Percentiles rank a stretch among this genome's conserved stretches.
These are phyloP conservation scores for Buddleja alternifolia DNA, from an alignment of 257 asterid species.

Conservation along the genomic window DNA sequence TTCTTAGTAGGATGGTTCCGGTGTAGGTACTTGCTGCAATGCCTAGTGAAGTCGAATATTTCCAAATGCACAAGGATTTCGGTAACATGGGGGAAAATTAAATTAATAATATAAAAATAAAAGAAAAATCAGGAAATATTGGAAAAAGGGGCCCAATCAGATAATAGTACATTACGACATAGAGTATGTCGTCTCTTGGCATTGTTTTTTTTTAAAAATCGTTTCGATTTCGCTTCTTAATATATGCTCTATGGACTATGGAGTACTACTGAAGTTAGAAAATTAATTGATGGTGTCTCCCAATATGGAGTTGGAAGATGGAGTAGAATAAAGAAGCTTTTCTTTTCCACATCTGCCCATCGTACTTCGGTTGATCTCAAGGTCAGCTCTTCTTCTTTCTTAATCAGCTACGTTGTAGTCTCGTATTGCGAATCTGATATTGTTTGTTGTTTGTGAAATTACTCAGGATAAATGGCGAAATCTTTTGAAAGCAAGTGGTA, in stretches of 20 bases:
- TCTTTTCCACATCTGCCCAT: conserved; percentile 75
- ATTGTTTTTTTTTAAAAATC: too few species aligned
- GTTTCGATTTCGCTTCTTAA: too few species aligned
- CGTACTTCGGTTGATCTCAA: conserved; percentile 95
- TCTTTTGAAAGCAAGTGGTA: conserved; percentile 87
- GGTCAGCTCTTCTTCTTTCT: conserved; percentile 44
- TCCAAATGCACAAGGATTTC: conserved; percentile 46
- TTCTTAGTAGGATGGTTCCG: conserved; percentile 31
- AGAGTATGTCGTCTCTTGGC: too few species aligned
- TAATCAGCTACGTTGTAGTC: background rate
- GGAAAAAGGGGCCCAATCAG: too few species aligned
- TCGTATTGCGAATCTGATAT: background rate
- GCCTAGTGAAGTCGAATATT: conserved; percentile 47
- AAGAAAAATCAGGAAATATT: too few species aligned
- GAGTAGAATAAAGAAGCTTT: conserved; percentile 84
- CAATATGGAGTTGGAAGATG: conserved; percentile 93
- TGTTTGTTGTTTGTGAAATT: conserved; percentile 25
- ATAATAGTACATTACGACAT: too few species aligned
- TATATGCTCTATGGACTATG: conserved; percentile 82
- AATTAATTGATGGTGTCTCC: conserved; percentile 86
- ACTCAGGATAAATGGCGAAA: conserved; percentile 97
- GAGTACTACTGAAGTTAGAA: conserved; percentile 82
- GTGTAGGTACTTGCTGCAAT: conserved; percentile 50
- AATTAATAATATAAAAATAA: too few species aligned
- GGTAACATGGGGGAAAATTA: conserved; percentile 53